phyloP scores from a whole-genome alignment of 148 eudicot species.

The Arctostaphylos glauca region DNA sequence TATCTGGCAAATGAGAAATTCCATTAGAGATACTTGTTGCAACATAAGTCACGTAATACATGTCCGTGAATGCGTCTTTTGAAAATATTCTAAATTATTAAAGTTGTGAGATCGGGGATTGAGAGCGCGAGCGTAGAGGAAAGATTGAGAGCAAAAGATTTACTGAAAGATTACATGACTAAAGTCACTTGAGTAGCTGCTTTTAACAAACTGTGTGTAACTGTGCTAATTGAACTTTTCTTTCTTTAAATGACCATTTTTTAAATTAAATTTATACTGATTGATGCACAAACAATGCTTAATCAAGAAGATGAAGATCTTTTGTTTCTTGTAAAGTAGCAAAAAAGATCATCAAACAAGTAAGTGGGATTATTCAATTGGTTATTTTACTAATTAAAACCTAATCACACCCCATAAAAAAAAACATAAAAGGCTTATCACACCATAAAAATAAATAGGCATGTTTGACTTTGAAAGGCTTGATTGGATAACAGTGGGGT shows the following conservation, averaged over 20 bases:
- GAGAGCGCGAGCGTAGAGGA: too few relatives aligned
- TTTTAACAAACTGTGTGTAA: not conserved
- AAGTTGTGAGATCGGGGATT: too few relatives aligned
- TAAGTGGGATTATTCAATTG: not conserved
- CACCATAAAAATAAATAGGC: not conserved
- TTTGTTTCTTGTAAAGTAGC: constrained; percentile 30
- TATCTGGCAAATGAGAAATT: not conserved
- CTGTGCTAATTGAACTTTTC: not conserved
- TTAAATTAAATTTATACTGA: not conserved
- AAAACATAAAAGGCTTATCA: not conserved
- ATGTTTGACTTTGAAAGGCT: constrained; percentile 23
- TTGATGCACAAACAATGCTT: not conserved
- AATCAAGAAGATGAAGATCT: constrained; percentile 20
- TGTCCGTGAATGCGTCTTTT: too few relatives aligned
- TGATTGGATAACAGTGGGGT: not conserved
- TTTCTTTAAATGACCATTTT: not conserved
- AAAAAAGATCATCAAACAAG: not conserved
- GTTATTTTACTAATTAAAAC: constrained; percentile 2
- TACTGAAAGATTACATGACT: too few relatives aligned
- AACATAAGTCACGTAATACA: not conserved
- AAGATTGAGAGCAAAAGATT: too few relatives aligned
- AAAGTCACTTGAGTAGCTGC: not conserved
- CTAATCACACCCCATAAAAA: constrained; percentile 15
- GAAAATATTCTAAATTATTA: too few relatives aligned
- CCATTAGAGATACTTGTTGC: not conserved